phyloP scores from a whole-genome alignment of 345 rosid genomes.

The Lepidium aucheri region DNA sequence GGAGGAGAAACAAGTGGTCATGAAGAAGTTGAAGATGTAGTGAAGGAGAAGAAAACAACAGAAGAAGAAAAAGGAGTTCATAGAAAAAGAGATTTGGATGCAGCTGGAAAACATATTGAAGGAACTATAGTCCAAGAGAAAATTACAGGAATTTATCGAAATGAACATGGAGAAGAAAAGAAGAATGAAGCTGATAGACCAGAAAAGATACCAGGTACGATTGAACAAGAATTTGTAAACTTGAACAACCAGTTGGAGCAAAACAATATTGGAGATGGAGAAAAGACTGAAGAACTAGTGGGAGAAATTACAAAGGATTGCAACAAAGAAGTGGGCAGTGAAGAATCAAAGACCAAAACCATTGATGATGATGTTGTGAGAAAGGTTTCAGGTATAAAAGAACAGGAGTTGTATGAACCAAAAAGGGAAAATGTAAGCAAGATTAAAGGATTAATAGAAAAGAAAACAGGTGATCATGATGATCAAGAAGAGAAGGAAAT shows the following conservation, averaged over 20 bases:
- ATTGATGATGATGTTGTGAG: constrained; percentile 1
- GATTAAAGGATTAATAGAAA: neutral
- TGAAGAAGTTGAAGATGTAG: constrained; percentile 1
- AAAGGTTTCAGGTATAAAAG: neutral
- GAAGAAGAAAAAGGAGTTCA: neutral
- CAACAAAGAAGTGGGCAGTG: neutral
- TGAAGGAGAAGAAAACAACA: neutral
- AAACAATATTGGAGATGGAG: neutral
- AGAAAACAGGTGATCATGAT: neutral
- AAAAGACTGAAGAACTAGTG: neutral
- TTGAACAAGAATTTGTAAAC: neutral
- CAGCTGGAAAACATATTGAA: neutral
- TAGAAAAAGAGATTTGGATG: neutral
- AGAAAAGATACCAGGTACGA: neutral
- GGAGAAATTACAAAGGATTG: neutral
- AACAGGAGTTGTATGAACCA: neutral
- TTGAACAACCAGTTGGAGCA: neutral
- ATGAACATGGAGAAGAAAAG: neutral
- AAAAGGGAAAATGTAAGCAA: neutral
- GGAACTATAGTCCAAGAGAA: neutral
- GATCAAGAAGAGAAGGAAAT: neutral
- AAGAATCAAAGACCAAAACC: neutral
- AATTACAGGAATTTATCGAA: neutral
- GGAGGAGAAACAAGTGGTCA: neutral
- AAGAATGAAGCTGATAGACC: neutral